phyloP scores from a whole-genome alignment of 441 rosid genomes.

The Erysimum pusillum region DNA sequence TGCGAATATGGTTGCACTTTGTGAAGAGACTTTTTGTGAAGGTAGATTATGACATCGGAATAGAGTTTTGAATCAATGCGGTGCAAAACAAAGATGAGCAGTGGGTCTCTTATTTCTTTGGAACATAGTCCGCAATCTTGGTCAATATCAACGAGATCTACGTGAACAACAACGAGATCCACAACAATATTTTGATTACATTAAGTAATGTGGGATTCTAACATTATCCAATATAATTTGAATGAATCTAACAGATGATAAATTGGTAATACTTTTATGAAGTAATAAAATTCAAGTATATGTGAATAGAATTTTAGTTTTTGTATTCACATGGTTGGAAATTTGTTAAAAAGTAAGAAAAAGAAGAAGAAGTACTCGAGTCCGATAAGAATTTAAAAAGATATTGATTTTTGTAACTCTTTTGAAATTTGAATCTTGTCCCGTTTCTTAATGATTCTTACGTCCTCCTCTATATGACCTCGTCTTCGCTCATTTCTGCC shows the following conservation, averaged over 20 bases:
- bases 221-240: neutral
- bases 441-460: slow-evolving; percentile 27
- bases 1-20: too few relatives aligned
- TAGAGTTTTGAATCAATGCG: too few relatives aligned
- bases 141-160: too few relatives aligned
- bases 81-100: too few relatives aligned
- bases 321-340: neutral
- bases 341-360: slow-evolving; percentile 20
- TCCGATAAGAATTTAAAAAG: slow-evolving; percentile 12
- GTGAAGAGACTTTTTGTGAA: too few relatives aligned
- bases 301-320: neutral
- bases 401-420: slow-evolving; percentile 10
- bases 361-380: slow-evolving; percentile 43
- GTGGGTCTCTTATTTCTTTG: too few relatives aligned
- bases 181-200: neutral
- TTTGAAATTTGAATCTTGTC: slow-evolving; percentile 46
- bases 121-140: too few relatives aligned
- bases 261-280: neutral
- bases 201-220: neutral
- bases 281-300: neutral
- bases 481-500: slow-evolving; percentile 28
- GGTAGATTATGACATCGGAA: too few relatives aligned
- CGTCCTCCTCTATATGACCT: slow-evolving; percentile 37
- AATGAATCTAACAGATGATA: slow-evolving; percentile 6
- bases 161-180: too few relatives aligned